phyloP scores from a whole-genome alignment of 805 yeast species.

The Ogataea trehaloabstinens region DNA sequence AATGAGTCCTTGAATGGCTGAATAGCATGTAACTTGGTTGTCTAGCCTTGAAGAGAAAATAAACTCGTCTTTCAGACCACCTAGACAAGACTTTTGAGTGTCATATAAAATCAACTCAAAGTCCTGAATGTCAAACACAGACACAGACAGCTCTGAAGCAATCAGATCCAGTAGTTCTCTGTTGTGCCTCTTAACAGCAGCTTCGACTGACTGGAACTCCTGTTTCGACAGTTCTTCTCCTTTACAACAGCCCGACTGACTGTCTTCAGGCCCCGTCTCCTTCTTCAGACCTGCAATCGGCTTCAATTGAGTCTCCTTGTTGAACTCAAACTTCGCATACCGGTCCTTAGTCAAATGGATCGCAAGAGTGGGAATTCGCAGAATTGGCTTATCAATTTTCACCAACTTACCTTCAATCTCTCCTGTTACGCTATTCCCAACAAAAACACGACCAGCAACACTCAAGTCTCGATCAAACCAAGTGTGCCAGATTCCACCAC shows the following conservation, averaged over 20 bases:
- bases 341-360: slow-evolving; percentile 83
- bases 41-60: slow-evolving; percentile 90
- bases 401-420: slow-evolving; percentile 63
- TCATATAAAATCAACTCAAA: slow-evolving; percentile 86
- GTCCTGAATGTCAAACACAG: slow-evolving; percentile 68
- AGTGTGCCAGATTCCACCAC: slow-evolving; percentile 95
- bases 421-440: slow-evolving; percentile 45
- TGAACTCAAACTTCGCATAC: slow-evolving; percentile 78
- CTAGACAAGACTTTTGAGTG: slow-evolving; percentile 76
- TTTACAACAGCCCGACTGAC: slow-evolving; percentile 41
- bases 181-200: slow-evolving; percentile 74
- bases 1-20: slow-evolving; percentile 71
- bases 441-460: slow-evolving; percentile 88
- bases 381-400: slow-evolving; percentile 76
- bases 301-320: slow-evolving; percentile 79
- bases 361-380: slow-evolving; percentile 92
- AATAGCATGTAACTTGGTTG: slow-evolving; percentile 82
- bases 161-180: slow-evolving; percentile 64
- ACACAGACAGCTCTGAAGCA: slow-evolving; percentile 60
- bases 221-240: slow-evolving; percentile 43
- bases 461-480: slow-evolving; percentile 96
- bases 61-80: slow-evolving; percentile 89
- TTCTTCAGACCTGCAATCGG: slow-evolving; percentile 70
- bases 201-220: slow-evolving; percentile 62
- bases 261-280: slow-evolving; percentile 7